A percentile compares a stretch with the other conserved stretches of the same genome.
Conservation (phyloP, 176 grass and related monocot genomes). For the Hordeum vulgare region MorexV3_pseudomolecules_assembly NC_058521.1:58126660-58127159, state of each 20-base stretch:
- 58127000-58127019: constrained; percentile 4
- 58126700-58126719: neutral
- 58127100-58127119: neutral
- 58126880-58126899: constrained; percentile 57
- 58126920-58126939: constrained; percentile 77
- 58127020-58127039: neutral
- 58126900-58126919: constrained; percentile 65
- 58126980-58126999: neutral
- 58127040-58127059: neutral
- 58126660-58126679: constrained; percentile 34
- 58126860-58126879: constrained; percentile 39
- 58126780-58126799: constrained; percentile 63
- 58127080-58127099: neutral
- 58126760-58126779: constrained; percentile 47
- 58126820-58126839: constrained; percentile 99
- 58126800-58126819: constrained; percentile 87
- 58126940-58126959: constrained; percentile 54
- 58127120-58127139: neutral
- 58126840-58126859: constrained; percentile 51
- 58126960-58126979: neutral
- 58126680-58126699: constrained; percentile 22
- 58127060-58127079: neutral
- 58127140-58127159: neutral
- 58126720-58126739: constrained; percentile 6
- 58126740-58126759: constrained; percentile 10